These are phyloP conservation scores for Phaeosphaeriaceae sp. DNA, from an alignment of 2,329 filamentous ascomycete species.

Conservation along the genomic window DNA sequence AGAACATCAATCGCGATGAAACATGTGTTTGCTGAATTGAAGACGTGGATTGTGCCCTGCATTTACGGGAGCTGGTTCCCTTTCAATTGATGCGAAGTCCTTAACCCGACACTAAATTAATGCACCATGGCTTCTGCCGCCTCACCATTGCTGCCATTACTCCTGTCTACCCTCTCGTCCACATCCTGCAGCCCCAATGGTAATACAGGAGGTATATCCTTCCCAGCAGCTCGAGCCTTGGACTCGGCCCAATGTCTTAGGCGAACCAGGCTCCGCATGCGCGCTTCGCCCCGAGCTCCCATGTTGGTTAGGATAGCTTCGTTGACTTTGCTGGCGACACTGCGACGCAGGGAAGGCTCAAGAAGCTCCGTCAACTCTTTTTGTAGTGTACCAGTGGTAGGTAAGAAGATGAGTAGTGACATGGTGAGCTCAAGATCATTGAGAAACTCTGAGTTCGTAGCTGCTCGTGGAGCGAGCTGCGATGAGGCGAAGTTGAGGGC, in stretches of 20 bases:
- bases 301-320: slow-evolving; percentile 81
- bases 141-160: slow-evolving; percentile 45
- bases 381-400: slow-evolving; percentile 70
- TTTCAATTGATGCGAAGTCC: no score
- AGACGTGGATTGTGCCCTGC: no score
- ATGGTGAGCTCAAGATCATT: slow-evolving; percentile 91
- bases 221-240: slow-evolving; percentile 57
- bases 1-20: no score
- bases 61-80: no score
- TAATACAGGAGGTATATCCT: slow-evolving; percentile 50
- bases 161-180: slow-evolving; percentile 30
- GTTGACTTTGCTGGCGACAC: slow-evolving; percentile 89
- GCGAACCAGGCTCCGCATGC: slow-evolving; percentile 80
- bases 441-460: slow-evolving; percentile 80
- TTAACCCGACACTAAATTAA: slow-evolving; percentile 10
- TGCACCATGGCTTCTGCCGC: slow-evolving; percentile 46
- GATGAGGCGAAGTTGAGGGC: slow-evolving; percentile 87
- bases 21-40: no score
- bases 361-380: slow-evolving; percentile 78
- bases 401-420: slow-evolving; percentile 86
- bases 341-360: slow-evolving; percentile 77
- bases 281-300: slow-evolving; percentile 76
- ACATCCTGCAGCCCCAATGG: slow-evolving; percentile 52
- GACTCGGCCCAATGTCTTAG: slow-evolving; percentile 86
- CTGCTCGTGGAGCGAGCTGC: slow-evolving; percentile 85